phyloP scores from a whole-genome alignment of 139 green algal species.

The Chlamydomonas urium region DNA sequence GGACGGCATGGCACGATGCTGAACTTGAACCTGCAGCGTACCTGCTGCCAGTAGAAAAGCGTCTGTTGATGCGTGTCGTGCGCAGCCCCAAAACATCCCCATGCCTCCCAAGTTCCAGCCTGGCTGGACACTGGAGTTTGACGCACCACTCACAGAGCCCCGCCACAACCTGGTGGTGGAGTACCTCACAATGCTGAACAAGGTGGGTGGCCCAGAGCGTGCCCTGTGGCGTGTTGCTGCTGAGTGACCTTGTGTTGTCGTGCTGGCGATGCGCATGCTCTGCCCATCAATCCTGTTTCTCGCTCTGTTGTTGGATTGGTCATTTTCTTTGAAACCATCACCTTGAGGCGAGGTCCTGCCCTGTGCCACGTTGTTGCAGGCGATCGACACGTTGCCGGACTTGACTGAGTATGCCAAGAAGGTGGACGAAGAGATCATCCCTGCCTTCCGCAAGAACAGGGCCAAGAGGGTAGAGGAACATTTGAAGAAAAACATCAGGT shows the following conservation, averaged over 20 bases:
- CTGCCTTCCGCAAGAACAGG: background rate
- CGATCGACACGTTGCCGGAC: background rate
- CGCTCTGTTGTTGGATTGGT: too few relatives aligned
- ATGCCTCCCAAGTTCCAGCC: conserved; percentile 23
- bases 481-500: conserved; percentile 3
- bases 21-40: too few relatives aligned
- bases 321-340: too few relatives aligned
- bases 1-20: too few relatives aligned
- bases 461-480: background rate
- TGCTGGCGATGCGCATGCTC: too few relatives aligned
- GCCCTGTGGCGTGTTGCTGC: too few relatives aligned
- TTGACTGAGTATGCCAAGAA: conserved; percentile 8
- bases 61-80: background rate
- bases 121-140: conserved; percentile 27
- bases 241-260: too few relatives aligned
- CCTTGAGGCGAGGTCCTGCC: too few relatives aligned
- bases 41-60: background rate
- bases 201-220: background rate
- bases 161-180: background rate
- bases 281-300: too few relatives aligned
- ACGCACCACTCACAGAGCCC: conserved; percentile 34
- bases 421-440: conserved; percentile 9
- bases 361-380: too few relatives aligned
- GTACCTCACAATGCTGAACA: conserved; percentile 13
- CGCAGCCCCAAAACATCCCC: conserved; percentile 32